These are phyloP conservation scores for Dalechampia spathulata DNA, from an alignment of 441 rosid genomes.

Conservation along the genomic window DNA sequence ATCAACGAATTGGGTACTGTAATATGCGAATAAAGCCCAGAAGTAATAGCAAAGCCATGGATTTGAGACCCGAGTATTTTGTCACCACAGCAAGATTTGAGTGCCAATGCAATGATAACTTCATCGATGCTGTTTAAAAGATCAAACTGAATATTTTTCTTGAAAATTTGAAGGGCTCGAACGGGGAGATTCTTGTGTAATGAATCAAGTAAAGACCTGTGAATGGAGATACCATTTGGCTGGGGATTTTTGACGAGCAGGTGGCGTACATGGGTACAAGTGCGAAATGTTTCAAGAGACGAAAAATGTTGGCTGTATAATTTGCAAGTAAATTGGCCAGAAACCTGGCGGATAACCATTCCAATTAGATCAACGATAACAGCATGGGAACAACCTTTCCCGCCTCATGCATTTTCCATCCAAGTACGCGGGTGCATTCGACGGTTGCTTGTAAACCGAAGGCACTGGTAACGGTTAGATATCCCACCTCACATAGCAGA, in stretches of 20 bases:
- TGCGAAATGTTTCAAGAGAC: too few species aligned
- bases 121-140: constrained; percentile 29
- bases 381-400: too few species aligned
- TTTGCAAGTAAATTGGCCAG: too few species aligned
- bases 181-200: constrained; percentile 28
- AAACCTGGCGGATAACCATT: too few species aligned
- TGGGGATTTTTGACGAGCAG: constrained; percentile 44
- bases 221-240: constrained; percentile 24
- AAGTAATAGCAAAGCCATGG: constrained; percentile 55
- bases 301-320: too few species aligned
- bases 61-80: constrained; percentile 43
- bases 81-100: constrained; percentile 59
- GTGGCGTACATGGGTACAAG: constrained; percentile 27
- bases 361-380: too few species aligned
- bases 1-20: constrained; percentile 61
- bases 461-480: too few species aligned
- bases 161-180: constrained; percentile 35
- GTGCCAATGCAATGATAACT: constrained; percentile 44
- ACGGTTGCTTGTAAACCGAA: too few species aligned
- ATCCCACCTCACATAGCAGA: too few species aligned
- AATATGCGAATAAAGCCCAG: constrained; percentile 42
- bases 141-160: constrained; percentile 29
- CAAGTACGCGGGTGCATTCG: too few species aligned
- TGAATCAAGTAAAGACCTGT: constrained; percentile 30
- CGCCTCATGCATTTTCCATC: too few species aligned